Percentiles rank a stretch among this genome's conserved stretches.
Evolutionary conservation across 208 protist genomes (phyloP).

Genomic region (Zelonia costaricensis): DNA sequence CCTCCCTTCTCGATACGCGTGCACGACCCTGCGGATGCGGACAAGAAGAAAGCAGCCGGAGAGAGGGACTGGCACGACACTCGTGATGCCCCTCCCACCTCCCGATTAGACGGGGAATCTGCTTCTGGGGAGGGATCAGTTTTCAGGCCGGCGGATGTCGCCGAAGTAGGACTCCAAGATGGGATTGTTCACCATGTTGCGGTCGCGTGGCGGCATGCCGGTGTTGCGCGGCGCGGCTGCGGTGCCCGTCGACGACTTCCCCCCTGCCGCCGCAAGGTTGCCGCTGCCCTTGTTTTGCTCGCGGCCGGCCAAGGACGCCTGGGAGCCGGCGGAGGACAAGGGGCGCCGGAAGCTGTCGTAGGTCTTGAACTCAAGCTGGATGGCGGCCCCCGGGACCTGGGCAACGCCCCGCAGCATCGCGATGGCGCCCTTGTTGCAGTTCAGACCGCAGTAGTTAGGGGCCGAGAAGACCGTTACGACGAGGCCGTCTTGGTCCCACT

Average conservation of each 20-base stretch:
- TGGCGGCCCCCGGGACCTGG: conserved; percentile 36
- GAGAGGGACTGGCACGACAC: too few species aligned
- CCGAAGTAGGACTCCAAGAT: conserved; percentile 59
- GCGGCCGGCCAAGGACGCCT: background rate
- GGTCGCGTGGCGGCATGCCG: conserved; percentile 17
- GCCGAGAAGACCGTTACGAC: conserved; percentile 85
- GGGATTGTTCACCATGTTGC: conserved; percentile 52
- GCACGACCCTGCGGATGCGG: too few species aligned
- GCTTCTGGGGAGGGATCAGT: too few species aligned
- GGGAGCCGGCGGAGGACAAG: conserved; percentile 6
- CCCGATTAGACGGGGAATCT: too few species aligned
- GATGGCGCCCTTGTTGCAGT: conserved; percentile 72
- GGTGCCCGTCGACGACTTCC: background rate
- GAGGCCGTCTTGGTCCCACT: conserved; percentile 51
- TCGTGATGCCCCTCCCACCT: too few species aligned
- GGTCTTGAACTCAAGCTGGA: conserved; percentile 65
- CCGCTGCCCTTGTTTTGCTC: background rate
- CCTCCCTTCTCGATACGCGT: too few species aligned
- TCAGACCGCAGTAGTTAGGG: conserved; percentile 85
- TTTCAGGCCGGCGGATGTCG: background rate
- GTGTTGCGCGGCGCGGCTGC: background rate
- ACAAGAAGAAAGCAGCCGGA: too few species aligned
- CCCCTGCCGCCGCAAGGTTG: conserved; percentile 4
- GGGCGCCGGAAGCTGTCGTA: conserved; percentile 52
- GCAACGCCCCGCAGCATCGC: conserved; percentile 53